phyloP scores from a whole-genome alignment of 2,329 filamentous ascomycete species.

The Alternaria infectoria region DNA sequence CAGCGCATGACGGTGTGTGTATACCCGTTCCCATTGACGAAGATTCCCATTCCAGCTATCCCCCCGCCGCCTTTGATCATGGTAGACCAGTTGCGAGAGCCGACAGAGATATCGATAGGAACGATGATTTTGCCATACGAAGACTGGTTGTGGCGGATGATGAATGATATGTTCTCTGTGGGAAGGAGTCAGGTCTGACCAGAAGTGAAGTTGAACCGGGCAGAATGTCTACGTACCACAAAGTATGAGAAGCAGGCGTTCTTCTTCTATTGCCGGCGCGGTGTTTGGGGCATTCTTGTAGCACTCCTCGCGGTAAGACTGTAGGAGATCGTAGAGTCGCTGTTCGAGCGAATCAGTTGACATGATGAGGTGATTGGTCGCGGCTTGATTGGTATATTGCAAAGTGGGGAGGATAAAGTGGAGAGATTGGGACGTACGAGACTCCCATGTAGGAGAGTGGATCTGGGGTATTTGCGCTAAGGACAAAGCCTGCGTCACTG shows the following conservation, averaged over 20 bases:
- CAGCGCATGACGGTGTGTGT: constrained; percentile 10
- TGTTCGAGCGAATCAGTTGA: neutral
- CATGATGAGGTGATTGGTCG: neutral
- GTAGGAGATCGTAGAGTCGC: neutral
- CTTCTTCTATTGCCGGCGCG: neutral
- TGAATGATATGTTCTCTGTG: constrained; percentile 17
- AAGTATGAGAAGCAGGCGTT: constrained; percentile 4
- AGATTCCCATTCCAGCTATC: constrained; percentile 5
- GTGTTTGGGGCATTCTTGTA: neutral
- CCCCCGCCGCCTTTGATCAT: neutral
- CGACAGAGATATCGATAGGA: constrained; percentile 6
- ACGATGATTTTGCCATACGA: constrained; percentile 13
- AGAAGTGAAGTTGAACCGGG: neutral
- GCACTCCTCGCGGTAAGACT: constrained; percentile 1
- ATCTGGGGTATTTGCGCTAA: neutral
- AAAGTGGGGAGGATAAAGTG: neutral
- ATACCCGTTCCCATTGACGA: constrained; percentile 13
- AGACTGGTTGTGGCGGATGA: constrained; percentile 16
- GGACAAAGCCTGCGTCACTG: neutral
- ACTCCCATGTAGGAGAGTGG: neutral
- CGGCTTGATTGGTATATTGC: neutral
- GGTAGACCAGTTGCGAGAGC: constrained; percentile 7
- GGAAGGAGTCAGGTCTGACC: neutral
- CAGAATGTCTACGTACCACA: constrained; percentile 1
- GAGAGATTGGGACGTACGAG: neutral